Base-by-base conservation (phyloP, 768 basidiomycete species). In the Phanerochaete sordida region DNA sequence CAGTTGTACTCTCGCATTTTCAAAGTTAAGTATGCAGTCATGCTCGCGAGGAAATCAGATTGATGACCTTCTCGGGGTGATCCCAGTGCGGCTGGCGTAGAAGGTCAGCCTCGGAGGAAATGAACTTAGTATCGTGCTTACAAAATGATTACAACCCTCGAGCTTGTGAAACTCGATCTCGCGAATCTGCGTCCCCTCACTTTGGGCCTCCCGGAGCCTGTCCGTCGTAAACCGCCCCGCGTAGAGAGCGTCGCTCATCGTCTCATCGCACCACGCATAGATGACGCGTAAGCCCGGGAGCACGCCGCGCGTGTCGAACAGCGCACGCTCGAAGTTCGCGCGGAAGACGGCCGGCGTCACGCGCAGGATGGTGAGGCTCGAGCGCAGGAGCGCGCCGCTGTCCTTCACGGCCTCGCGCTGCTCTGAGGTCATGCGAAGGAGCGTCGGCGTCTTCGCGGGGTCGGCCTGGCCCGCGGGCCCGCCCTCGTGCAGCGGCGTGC, bases 61-160 rank as follows among this genome's bases (percentile, higher is more conserved):
- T 27, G 21, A 66, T 28, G 12, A 59, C 31, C 33, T 60, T 46
- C 31, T 64, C 60, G 0, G 66, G 66, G 31, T 56, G 11, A 33
- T 67, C 66, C 64, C 66, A 67, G 27, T 67, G 66, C 6, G 62
- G 58, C 66, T 67, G 46, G 2, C 8, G 13, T n/a, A 31, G 13
- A n/a, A 1, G 12, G 4, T 37, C 37, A 33, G 27, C 3, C 24
- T 21, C 27, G 19, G 51, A 39, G 16, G 11, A 21, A 28, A 1
- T 27, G 21, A 45, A 23, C 28, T 15, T 21, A 16, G 23, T 3
- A 48, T 11, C 8, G 15, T 9, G 60, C 66, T 62, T 56, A 65
- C 66, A 31, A 67, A 62, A 50, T 64, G 66, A 43, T 67, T 67
- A 2, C 48, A 58, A 1, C 64, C 62, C 7, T 24, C 46, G 2